Percentiles rank a stretch among this genome's conserved stretches.
These are phyloP conservation scores for Macaranga tanarius DNA, from an alignment of 441 rosid genomes.

Conservation along the genomic window DNA sequence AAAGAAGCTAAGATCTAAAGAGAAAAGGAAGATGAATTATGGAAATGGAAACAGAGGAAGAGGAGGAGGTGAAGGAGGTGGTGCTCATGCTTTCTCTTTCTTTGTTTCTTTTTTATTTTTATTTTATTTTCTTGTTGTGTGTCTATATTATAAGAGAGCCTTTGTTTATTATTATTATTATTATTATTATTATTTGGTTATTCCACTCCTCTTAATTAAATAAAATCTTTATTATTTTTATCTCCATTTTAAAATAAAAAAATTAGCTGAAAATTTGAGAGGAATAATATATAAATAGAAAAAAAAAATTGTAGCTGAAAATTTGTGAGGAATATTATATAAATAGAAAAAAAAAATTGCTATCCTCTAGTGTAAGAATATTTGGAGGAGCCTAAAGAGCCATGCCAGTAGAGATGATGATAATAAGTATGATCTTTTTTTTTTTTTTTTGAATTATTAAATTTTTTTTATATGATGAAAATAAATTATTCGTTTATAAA, in stretches of 20 bases:
- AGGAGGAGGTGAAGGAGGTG: constrained; percentile 35
- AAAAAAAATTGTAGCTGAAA: too few relatives aligned
- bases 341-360: constrained; percentile 42
- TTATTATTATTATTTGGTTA: constrained; percentile 53
- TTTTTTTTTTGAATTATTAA: constrained; percentile 7
- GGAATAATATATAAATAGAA: constrained; percentile 25
- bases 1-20: constrained; percentile 68
- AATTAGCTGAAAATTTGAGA: too few relatives aligned
- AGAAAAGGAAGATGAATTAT: constrained; percentile 43
- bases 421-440: too few relatives aligned
- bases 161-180: constrained; percentile 35
- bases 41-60: constrained; percentile 57
- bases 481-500: too few relatives aligned
- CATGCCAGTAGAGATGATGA: constrained; percentile 41
- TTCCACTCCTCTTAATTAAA: constrained; percentile 53
- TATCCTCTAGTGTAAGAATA: constrained; percentile 58
- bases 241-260: too few relatives aligned
- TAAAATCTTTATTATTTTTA: not conserved
- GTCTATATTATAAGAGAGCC: constrained; percentile 24
- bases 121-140: constrained; percentile 35
- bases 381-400: constrained; percentile 49
- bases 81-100: constrained; percentile 46
- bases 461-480: not conserved
- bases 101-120: constrained; percentile 24
- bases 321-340: too few relatives aligned